Evolutionary conservation across 2,329 filamentous ascomycete genomes (phyloP).

Genomic region (Colletotrichum camelliae): DNA sequence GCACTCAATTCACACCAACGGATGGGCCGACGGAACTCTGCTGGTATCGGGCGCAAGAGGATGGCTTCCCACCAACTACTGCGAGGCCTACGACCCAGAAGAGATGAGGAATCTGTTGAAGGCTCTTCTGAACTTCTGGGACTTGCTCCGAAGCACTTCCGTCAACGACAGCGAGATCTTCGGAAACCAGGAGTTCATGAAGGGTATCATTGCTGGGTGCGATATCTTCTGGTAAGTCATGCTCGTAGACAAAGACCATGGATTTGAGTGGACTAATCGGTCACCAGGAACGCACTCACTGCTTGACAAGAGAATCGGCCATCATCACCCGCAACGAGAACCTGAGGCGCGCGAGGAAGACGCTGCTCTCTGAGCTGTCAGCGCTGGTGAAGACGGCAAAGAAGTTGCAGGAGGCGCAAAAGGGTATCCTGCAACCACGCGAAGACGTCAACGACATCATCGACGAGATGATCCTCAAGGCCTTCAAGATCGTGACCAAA

Average conservation of each 20-base stretch:
- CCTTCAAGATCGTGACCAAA: slow-evolving; percentile 92
- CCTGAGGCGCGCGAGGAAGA: slow-evolving; percentile 83
- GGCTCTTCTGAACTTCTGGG: slow-evolving; percentile 91
- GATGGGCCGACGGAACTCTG: slow-evolving; percentile 96
- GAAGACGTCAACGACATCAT: slow-evolving; percentile 77
- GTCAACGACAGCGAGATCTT: slow-evolving; percentile 80
- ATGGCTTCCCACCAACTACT: slow-evolving; percentile 98
- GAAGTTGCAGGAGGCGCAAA: slow-evolving; percentile 77
- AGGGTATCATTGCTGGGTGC: slow-evolving; percentile 93
- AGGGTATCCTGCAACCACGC: slow-evolving; percentile 47
- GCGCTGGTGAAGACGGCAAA: slow-evolving; percentile 89
- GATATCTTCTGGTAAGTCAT: slow-evolving; percentile 80
- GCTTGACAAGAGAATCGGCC: slow-evolving; percentile 80
- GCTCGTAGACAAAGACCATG: no score
- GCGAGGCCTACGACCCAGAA: slow-evolving; percentile 89
- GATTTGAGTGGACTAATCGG: background rate
- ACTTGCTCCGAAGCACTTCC: slow-evolving; percentile 79
- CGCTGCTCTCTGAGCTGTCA: slow-evolving; percentile 86
- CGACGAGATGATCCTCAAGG: slow-evolving; percentile 92
- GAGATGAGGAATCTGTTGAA: slow-evolving; percentile 86
- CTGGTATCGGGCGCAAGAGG: slow-evolving; percentile 85
- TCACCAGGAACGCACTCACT: slow-evolving; percentile 83
- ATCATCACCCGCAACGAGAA: slow-evolving; percentile 78
- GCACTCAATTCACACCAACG: slow-evolving; percentile 96
- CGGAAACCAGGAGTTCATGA: slow-evolving; percentile 91